Evolutionary conservation across 2,329 filamentous ascomycete species (phyloP).

Genomic region (Arachnomyces sp.): DNA sequence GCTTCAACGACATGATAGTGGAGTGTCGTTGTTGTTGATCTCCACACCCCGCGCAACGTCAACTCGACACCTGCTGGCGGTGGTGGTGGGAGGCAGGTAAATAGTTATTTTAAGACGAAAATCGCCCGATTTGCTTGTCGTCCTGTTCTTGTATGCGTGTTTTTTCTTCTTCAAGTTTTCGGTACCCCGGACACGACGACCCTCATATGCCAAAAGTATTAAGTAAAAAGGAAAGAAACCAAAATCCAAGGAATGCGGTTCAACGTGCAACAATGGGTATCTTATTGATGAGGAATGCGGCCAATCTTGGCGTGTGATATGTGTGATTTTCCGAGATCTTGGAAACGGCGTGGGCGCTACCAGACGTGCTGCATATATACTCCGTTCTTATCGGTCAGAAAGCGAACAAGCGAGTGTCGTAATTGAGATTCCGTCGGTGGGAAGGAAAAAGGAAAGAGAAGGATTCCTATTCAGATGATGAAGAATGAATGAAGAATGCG

Average conservation of each 20-base stretch:
- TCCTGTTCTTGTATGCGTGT: background rate
- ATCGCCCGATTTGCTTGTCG: background rate
- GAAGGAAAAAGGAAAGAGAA: background rate
- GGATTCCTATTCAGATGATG: constrained; percentile 2
- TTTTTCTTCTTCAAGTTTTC: background rate
- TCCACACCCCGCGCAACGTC: background rate
- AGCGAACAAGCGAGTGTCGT: no score
- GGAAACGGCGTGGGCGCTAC: no score
- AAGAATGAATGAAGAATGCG: background rate
- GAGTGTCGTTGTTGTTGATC: background rate
- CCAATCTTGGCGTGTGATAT: constrained; percentile 5
- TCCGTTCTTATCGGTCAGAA: no score
- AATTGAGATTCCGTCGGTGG: no score
- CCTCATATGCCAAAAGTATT: no score
- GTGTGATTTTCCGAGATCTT: constrained; percentile 6
- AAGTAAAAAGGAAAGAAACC: no score
- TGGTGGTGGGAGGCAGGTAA: background rate
- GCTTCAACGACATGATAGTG: constrained; percentile 16
- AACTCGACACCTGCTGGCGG: background rate
- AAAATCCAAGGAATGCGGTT: no score
- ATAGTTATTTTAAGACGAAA: background rate
- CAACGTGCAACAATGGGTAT: no score
- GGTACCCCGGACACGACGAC: no score
- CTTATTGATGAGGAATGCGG: no score
- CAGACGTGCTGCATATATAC: no score